Evolutionary conservation across 345 rosid genomes (phyloP), one percentile per base, ranked within the genome.

Genomic region (Gossypium rotundifolium): DNA sequence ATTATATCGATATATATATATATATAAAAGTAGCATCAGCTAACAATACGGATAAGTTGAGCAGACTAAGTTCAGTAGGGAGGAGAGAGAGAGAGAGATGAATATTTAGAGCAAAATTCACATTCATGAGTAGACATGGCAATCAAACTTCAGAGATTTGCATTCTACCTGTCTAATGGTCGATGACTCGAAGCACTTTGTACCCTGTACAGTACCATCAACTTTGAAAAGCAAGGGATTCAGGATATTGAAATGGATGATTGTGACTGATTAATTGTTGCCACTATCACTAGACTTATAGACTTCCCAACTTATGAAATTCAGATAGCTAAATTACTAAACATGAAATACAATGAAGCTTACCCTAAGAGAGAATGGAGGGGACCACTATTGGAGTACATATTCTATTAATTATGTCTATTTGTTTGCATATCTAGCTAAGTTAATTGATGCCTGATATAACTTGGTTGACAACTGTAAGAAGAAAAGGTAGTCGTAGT

Each of bases 191-290:
- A 48, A 14, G 60, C 59, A 51, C 45, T 27, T 23, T 16, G 59
- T 69, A 11, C 72, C 51, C 16, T 16, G 45, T 17, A 16, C 38
- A 27, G 48, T 68, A 9, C 16, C 72, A 51, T 16, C 72, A 69
- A 69, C 59, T 69, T 69, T 51, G 23, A 58, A 49, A 68, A 49
- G 42, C 72, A 49, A 68, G 23, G 22, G 60, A 68, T 68, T 27
- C 25, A 51, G 60, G 59, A 51, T 27, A 51, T 25, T 58, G 27
- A 27, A 51, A 69, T 20, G 7, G 45, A 51, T 16, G 14, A 2
- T 27, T 25, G 10, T 51, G 58, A 69, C 42, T 9, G 12, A 69
- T 69, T 27, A 22, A 9, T 49, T 69, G 10, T 25, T 69, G 25
- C 14, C n/a, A 10, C 27, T 22, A 20, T 27, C 58, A 25, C 55